phyloP scores from a whole-genome alignment of 2,329 filamentous ascomycete genomes.

The Paracorniculantispora psalliotae region DNA sequence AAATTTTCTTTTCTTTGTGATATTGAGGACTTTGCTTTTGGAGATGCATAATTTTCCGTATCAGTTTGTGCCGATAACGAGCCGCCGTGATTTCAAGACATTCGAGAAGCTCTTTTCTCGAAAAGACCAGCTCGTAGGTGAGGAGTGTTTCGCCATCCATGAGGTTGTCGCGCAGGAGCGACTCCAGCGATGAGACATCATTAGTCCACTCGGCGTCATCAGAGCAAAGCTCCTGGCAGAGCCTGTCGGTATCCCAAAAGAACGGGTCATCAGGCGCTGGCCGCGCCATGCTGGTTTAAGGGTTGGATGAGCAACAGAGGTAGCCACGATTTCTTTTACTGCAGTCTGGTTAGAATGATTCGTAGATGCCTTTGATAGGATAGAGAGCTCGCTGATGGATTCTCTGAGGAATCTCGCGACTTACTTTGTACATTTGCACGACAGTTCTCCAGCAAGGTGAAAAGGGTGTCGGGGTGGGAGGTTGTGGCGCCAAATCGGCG shows the following conservation, averaged over 20 bases:
- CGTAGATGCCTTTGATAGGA: background rate
- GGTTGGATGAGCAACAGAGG: background rate
- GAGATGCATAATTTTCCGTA: slow-evolving; percentile 53
- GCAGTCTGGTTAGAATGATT: background rate
- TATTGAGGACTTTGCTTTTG: slow-evolving; percentile 48
- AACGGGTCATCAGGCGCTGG: slow-evolving; percentile 57
- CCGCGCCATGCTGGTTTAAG: slow-evolving; percentile 20
- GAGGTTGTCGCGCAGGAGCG: slow-evolving; percentile 53
- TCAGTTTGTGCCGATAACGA: slow-evolving; percentile 54
- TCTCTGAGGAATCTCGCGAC: background rate
- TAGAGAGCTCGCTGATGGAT: background rate
- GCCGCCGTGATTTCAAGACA: slow-evolving; percentile 54
- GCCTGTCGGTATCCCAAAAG: slow-evolving; percentile 63
- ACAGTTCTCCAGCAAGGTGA: background rate
- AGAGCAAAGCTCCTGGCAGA: slow-evolving; percentile 62
- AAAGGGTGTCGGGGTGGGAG: background rate
- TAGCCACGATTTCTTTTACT: background rate
- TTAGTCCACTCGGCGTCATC: slow-evolving; percentile 44
- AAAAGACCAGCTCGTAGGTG: slow-evolving; percentile 46
- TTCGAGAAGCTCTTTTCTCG: slow-evolving; percentile 44
- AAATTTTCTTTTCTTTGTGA: slow-evolving; percentile 9
- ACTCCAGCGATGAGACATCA: slow-evolving; percentile 47
- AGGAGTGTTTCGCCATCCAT: slow-evolving; percentile 63
- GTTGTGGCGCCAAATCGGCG: background rate
- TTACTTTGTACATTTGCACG: background rate